Conservation (phyloP, 208 protist species). For the Phytomonas francai region DNA sequence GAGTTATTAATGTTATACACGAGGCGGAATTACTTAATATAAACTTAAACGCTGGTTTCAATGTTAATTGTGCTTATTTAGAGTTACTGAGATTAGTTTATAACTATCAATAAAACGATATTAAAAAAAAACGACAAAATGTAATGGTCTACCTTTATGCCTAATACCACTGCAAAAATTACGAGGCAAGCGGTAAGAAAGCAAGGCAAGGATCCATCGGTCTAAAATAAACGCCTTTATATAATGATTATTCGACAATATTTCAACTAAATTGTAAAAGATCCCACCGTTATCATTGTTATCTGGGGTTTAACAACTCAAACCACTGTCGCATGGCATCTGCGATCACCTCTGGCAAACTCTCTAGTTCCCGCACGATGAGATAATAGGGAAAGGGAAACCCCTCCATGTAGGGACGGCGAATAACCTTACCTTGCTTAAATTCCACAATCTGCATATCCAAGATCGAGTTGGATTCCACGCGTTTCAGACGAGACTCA, state of each 20-base stretch:
- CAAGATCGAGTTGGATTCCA: slow-evolving; percentile 81
- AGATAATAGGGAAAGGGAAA: slow-evolving; percentile 99
- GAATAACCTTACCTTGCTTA: slow-evolving; percentile 67
- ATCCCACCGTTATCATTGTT: neutral
- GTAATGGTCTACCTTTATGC: neutral
- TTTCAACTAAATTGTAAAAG: neutral
- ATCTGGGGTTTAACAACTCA: slow-evolving; percentile 65
- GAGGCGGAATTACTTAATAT: neutral
- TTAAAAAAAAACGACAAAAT: slow-evolving; percentile 1
- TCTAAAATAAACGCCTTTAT: neutral
- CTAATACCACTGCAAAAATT: neutral
- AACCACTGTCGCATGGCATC: slow-evolving; percentile 99
- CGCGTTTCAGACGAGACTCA: slow-evolving; percentile 67
- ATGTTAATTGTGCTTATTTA: neutral
- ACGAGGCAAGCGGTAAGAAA: neutral
- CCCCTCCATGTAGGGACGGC: slow-evolving; percentile 95
- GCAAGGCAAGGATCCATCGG: neutral
- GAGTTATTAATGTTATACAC: neutral
- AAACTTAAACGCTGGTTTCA: neutral
- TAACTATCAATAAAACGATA: slow-evolving; percentile 7
- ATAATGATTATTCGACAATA: neutral
- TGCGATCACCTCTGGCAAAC: slow-evolving; percentile 94
- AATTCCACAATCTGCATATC: slow-evolving; percentile 92
- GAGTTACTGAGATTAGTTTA: slow-evolving; percentile 1
- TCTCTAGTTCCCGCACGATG: slow-evolving; percentile 94